These are phyloP conservation scores for Cynanchum wilfordii DNA, from an alignment of 257 asterid species.

Conservation along the genomic window DNA sequence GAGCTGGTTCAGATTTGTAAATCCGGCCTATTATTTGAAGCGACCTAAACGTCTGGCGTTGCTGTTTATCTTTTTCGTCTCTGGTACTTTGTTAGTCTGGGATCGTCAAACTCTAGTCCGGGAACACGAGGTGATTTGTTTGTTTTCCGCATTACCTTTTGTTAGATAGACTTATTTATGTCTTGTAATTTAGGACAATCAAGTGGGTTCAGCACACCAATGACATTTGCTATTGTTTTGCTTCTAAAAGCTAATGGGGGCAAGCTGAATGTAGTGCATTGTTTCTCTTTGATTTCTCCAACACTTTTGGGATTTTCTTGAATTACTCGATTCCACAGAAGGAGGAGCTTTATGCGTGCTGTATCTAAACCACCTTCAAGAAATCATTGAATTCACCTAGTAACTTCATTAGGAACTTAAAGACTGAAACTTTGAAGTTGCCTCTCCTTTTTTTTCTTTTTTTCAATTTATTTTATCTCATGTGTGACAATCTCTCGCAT, in stretches of 20 bases:
- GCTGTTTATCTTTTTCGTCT: slow-evolving; percentile 61
- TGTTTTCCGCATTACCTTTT: background rate
- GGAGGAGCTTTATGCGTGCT: background rate
- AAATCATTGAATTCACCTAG: background rate
- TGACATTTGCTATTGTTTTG: background rate
- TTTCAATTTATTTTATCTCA: background rate
- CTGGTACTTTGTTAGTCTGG: slow-evolving; percentile 61
- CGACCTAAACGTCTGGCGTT: slow-evolving; percentile 86
- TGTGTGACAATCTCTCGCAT: background rate
- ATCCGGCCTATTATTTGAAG: slow-evolving; percentile 88
- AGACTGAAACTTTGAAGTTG: background rate
- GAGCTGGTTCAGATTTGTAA: slow-evolving; percentile 51
- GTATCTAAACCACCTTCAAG: background rate
- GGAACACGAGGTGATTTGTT: slow-evolving; percentile 68
- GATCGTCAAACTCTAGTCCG: slow-evolving; percentile 90
- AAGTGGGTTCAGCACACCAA: background rate
- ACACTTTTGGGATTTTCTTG: background rate
- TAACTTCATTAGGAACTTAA: background rate
- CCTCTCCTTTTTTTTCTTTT: too few relatives aligned
- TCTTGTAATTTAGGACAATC: background rate
- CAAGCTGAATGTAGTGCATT: background rate
- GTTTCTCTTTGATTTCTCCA: background rate
- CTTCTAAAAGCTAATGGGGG: background rate
- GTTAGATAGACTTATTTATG: background rate
- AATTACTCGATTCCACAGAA: background rate